These are phyloP conservation scores for Apiotrichum gamsii DNA, from an alignment of 1,284 basidiomycete species.

Conservation along the genomic window DNA sequence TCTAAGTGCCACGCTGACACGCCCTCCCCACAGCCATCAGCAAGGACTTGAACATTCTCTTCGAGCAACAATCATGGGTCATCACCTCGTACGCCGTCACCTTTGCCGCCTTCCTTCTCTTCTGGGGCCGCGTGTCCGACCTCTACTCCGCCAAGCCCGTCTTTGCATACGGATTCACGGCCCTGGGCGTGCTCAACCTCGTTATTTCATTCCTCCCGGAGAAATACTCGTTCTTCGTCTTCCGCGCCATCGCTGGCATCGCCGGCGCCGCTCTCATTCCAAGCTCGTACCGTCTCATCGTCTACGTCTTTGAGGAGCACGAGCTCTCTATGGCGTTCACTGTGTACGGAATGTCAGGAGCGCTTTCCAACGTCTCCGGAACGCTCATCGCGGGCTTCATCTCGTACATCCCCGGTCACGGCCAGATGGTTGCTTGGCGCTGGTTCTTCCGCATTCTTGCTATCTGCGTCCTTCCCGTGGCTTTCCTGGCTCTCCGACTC, in stretches of 20 bases:
- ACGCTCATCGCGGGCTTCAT: constrained; percentile 38
- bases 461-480: constrained; percentile 27
- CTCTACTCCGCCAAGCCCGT: constrained; percentile 33
- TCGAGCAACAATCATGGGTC: constrained; percentile 13
- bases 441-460: constrained; percentile 35
- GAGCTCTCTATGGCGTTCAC: constrained; percentile 39
- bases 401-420: constrained; percentile 39
- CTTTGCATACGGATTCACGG: constrained; percentile 29
- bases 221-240: constrained; percentile 30
- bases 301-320: constrained; percentile 29
- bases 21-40: no score
- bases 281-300: constrained; percentile 39
- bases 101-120: constrained; percentile 35
- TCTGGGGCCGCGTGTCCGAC: constrained; percentile 37
- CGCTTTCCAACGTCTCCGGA: constrained; percentile 37
- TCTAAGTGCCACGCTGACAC: no score
- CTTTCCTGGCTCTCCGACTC: constrained; percentile 14
- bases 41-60: constrained; percentile 11
- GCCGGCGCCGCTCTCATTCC: constrained; percentile 33
- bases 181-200: constrained; percentile 25
- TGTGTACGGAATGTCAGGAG: constrained; percentile 39
- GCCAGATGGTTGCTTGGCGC: constrained; percentile 39
- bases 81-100: constrained; percentile 36
- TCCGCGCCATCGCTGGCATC: constrained; percentile 32
- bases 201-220: constrained; percentile 33